Percentiles rank a stretch among this genome's conserved stretches.
These are phyloP conservation scores for Ramichloridium luteum DNA, from an alignment of 2,329 filamentous ascomycete genomes.

Conservation along the genomic window DNA sequence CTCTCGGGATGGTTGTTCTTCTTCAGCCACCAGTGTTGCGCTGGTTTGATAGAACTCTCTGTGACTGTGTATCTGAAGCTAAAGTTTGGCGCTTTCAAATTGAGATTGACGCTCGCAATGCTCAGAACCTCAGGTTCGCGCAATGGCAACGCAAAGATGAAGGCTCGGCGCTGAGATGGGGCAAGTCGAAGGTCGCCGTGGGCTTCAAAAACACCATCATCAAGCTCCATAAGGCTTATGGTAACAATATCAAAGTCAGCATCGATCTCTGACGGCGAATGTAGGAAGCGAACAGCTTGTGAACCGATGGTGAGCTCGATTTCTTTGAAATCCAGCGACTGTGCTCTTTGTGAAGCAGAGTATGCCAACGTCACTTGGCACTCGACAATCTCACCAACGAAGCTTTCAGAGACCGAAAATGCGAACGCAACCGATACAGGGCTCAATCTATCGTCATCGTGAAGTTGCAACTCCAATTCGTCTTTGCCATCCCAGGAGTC, in stretches of 20 bases:
- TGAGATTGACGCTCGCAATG: slow-evolving; percentile 51
- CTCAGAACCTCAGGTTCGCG: slow-evolving; percentile 71
- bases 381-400: slow-evolving; percentile 46
- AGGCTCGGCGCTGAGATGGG: slow-evolving; percentile 32
- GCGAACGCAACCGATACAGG: slow-evolving; percentile 40
- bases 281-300: neutral
- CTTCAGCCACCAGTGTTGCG: slow-evolving; percentile 8
- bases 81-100: slow-evolving; percentile 53
- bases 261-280: neutral
- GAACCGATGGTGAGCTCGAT: neutral
- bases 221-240: slow-evolving; percentile 6
- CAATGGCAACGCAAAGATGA: slow-evolving; percentile 59
- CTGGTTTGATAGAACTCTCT: slow-evolving; percentile 7
- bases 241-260: neutral
- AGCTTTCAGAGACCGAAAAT: slow-evolving; percentile 43
- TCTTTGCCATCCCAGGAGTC: slow-evolving; percentile 7
- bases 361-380: slow-evolving; percentile 45
- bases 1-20: slow-evolving; percentile 9
- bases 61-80: slow-evolving; percentile 53
- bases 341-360: slow-evolving; percentile 29
- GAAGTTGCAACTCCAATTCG: slow-evolving; percentile 10
- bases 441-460: slow-evolving; percentile 13
- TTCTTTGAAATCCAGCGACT: too few species aligned
- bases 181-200: slow-evolving; percentile 8
- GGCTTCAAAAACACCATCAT: slow-evolving; percentile 7